Evolutionary conservation across 306 rosid genomes (phyloP), one percentile per base, ranked within the genome.

Genomic region (Cajanus cajan): DNA sequence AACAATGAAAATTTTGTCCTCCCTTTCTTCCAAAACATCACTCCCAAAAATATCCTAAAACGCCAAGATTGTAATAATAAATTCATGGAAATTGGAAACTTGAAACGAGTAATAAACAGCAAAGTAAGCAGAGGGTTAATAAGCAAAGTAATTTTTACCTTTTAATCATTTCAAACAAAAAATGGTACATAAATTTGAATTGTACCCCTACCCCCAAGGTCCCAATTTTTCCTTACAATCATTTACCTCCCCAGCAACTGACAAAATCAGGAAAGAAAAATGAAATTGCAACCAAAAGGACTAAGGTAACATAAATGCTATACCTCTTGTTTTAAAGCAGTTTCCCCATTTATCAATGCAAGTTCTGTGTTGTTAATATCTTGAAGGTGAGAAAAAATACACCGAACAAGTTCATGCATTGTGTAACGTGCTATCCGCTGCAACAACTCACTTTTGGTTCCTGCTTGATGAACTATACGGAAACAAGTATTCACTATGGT

Each of bases 381-480:
- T 73, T 93, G 92, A 77, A 96, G 99, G 82, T 90, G 98, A 57
- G 90, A 93, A 83, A 96, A 93, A 50, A 93, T 96, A 81, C 93
- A 89, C 79, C 99, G 82, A 58, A 93, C 91, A 71, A 96, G 96
- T 84, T 96, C 99, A 67, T 96, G 93, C 90, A 96, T 88, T 59
- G 99, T 91, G 88, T 93, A 90, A 52, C 98, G 96, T 83, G 99
- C 98, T 84, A 91, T 93, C 80, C 94, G 88, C 84, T 96, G 99
- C 93, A 96, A 82, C 84, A 96, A 83, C 84, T 96, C 99, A 18
- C 99, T 90, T 86, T 96, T 96, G 65, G 88, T 77, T 80, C 97
- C 94, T 64, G 99, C 98, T 84, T 96, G 99, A 83, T 93, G 99
- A 77, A 96, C 98, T 67, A 96, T 91, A 54, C 97, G 96, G 82